Evolutionary conservation across 1,284 basidiomycete species (phyloP).

Genomic region (Ustilago cynodontis): DNA sequence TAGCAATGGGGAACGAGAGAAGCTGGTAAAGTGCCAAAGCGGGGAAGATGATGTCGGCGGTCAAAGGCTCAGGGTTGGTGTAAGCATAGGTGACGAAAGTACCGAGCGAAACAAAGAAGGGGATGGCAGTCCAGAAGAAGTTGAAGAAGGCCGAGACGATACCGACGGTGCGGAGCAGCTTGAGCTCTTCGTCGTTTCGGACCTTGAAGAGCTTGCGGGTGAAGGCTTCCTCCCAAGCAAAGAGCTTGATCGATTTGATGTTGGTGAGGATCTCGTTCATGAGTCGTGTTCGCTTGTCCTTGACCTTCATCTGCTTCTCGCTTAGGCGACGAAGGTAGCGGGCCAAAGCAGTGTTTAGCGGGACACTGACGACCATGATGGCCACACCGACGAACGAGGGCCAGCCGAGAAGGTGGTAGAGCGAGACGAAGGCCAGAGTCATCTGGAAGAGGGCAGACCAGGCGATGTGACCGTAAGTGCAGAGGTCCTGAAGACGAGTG

Average conservation of each 20-base stretch:
- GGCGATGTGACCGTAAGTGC: constrained; percentile 81
- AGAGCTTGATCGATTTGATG: constrained; percentile 69
- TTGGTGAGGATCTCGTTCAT: constrained; percentile 67
- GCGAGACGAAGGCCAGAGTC: constrained; percentile 73
- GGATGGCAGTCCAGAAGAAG: constrained; percentile 78
- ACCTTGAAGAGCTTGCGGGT: constrained; percentile 78
- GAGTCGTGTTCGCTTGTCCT: constrained; percentile 75
- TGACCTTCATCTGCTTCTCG: constrained; percentile 87
- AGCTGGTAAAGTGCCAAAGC: constrained; percentile 71
- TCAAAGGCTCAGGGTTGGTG: constrained; percentile 76
- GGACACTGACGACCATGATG: constrained; percentile 78
- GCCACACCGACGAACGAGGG: constrained; percentile 84
- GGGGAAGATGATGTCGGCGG: constrained; percentile 74
- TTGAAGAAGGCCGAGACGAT: constrained; percentile 80
- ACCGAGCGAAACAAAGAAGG: constrained; percentile 84
- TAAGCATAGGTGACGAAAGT: constrained; percentile 85
- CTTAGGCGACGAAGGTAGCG: constrained; percentile 80
- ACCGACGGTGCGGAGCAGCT: constrained; percentile 81
- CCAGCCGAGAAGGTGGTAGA: constrained; percentile 82
- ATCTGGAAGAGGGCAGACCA: constrained; percentile 77
- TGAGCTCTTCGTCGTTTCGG: constrained; percentile 79
- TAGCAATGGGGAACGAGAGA: constrained; percentile 80
- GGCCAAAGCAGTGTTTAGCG: constrained; percentile 81
- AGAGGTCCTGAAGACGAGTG: constrained; percentile 88
- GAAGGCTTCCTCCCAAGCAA: constrained; percentile 64